Percentiles rank a stretch among this genome's conserved stretches.
These are phyloP conservation scores for Larix kaempferi DNA, from an alignment of 75 land plant genomes.

Conservation along the genomic window DNA sequence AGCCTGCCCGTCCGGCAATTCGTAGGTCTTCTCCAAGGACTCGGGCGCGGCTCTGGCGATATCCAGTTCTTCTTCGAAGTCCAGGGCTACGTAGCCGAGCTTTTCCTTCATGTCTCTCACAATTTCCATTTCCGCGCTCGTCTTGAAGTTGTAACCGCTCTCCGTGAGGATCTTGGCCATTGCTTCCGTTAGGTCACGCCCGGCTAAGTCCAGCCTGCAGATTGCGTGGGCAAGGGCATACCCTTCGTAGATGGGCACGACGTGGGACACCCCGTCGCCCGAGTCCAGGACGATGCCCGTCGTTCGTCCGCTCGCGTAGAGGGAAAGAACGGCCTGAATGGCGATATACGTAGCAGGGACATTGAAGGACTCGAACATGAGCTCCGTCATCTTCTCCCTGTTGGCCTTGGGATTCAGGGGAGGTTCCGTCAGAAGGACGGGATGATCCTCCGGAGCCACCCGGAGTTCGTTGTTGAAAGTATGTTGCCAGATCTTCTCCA, in stretches of 20 bases:
- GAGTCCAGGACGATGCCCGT: slow-evolving; percentile 35
- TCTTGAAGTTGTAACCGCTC: slow-evolving; percentile 36
- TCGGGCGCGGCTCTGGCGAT: slow-evolving; percentile 16
- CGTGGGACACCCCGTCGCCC: slow-evolving; percentile 38
- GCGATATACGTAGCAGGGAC: slow-evolving; percentile 44
- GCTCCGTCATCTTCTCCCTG: slow-evolving; percentile 49
- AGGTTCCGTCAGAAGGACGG: slow-evolving; percentile 33
- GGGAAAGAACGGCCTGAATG: slow-evolving; percentile 45
- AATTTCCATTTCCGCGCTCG: slow-evolving; percentile 31
- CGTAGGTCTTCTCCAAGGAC: slow-evolving; percentile 43
- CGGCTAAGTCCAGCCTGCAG: slow-evolving; percentile 28
- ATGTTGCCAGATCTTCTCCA: slow-evolving; percentile 47
- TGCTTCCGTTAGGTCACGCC: slow-evolving; percentile 31
- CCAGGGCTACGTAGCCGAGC: slow-evolving; percentile 22
- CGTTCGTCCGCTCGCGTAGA: slow-evolving; percentile 45
- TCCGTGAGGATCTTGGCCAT: slow-evolving; percentile 28
- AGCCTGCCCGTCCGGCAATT: slow-evolving; percentile 42
- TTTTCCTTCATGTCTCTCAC: slow-evolving; percentile 37
- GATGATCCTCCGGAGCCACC: slow-evolving; percentile 23
- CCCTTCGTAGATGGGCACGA: slow-evolving; percentile 37
- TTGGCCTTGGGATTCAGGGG: slow-evolving; percentile 44
- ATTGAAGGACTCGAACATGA: slow-evolving; percentile 47
- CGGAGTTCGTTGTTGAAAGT: slow-evolving; percentile 42
- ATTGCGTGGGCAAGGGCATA: slow-evolving; percentile 34
- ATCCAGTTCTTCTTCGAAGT: slow-evolving; percentile 34